These are phyloP conservation scores for Circinella umbellata DNA, from an alignment of 371 early-diverging fungal genomes.

Conservation along the genomic window DNA sequence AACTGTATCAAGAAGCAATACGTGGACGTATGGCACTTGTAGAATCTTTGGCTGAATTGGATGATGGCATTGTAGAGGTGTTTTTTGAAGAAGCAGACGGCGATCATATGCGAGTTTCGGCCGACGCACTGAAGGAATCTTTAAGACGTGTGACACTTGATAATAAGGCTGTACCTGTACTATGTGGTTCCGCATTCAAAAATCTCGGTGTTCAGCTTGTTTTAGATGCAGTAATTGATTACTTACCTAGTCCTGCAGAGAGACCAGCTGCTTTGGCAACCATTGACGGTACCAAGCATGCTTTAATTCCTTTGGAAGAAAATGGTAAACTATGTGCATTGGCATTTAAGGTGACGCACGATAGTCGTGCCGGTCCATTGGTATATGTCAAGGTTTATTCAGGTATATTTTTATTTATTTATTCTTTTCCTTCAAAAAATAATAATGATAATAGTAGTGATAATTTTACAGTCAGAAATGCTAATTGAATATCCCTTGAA, in stretches of 20 bases:
- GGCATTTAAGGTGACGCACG: constrained; percentile 93
- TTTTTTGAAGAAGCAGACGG: constrained; percentile 74
- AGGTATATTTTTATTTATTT: constrained; percentile 46
- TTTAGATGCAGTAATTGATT: constrained; percentile 87
- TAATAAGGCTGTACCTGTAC: constrained; percentile 80
- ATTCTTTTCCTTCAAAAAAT: neutral
- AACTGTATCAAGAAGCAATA: constrained; percentile 52
- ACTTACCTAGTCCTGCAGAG: constrained; percentile 85
- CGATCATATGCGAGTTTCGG: constrained; percentile 69
- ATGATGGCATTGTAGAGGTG: constrained; percentile 82
- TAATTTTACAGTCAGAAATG: no score
- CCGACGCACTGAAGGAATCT: constrained; percentile 65
- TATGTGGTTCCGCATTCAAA: constrained; percentile 89
- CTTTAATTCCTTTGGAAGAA: constrained; percentile 43
- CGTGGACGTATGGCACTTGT: constrained; percentile 72
- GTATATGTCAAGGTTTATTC: constrained; percentile 95
- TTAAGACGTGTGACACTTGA: constrained; percentile 75
- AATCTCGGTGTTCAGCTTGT: constrained; percentile 94
- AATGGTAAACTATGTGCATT: constrained; percentile 76
- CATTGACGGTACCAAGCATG: constrained; percentile 37
- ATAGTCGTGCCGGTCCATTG: constrained; percentile 83
- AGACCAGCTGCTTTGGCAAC: constrained; percentile 68
- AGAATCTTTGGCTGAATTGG: constrained; percentile 85
- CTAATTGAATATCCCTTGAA: no score
- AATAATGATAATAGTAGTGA: no score